Base-by-base conservation (phyloP, 441 rosid genomes). In the Gossypium schwendimanii region DNA sequence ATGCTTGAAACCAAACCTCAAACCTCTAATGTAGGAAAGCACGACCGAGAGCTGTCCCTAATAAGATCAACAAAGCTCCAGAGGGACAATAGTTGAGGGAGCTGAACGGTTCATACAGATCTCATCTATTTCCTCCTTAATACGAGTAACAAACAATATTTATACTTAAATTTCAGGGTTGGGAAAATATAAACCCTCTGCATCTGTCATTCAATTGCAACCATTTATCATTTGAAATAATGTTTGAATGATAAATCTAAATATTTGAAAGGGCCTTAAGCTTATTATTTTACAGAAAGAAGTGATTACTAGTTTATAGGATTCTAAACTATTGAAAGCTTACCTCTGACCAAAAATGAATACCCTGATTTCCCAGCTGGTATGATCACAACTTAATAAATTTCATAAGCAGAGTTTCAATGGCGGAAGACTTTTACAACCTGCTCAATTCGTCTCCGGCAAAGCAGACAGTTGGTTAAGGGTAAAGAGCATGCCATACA, bases 371-470 rank as follows among this genome's bases (percentile, higher is more conserved):
- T 55, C 36, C 20, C 31, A 41, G 41, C 74, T 24, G 36, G 45
- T 55, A 68, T 58, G 67, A 11, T 72, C 44, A 66, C 70, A 44
- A 6, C 11, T 7, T 21, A 58, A n/a, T 9, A 23, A 26, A 67
- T 18, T 75, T 44, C 21, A 2, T 21, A 49, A 74, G 54, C 47
- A 33, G 12, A 59, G 31, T 55, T 73, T 91, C 82, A 88, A 78
- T 89, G 97, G 61, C 96, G 96, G 79, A 83, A 94, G 14, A 94
- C 89, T 87, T 81, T 91, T 63, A 92, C 97, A 61, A 87, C 85
- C 80, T 83, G 90, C 74, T 92, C 94, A 73, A 94, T 94, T 62
- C 88, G 83, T 81, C 91, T 85, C 73, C 98, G 87, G 73, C 98
- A 91, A 70, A 94, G 98, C 53, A 94, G 99, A 65, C 98, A 92